Percentiles rank a stretch among this genome's conserved stretches.
These are phyloP conservation scores for Pleurotus sapidus DNA, from an alignment of 768 basidiomycete species.

Conservation along the genomic window DNA sequence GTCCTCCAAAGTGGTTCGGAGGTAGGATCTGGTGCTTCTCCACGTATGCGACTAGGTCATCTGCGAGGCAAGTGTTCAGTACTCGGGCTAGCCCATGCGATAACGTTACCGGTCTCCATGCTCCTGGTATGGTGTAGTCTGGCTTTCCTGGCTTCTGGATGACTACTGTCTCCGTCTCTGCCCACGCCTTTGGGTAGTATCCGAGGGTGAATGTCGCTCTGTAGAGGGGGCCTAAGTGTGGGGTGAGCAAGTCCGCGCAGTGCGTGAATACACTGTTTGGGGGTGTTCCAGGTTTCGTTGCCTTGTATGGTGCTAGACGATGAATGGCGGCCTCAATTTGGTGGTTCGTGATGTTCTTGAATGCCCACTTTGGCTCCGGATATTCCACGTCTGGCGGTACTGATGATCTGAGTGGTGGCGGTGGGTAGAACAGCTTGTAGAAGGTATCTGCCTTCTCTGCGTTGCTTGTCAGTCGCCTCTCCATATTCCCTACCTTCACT, in stretches of 20 bases:
- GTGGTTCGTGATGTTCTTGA: neutral
- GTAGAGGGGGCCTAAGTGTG: slow-evolving; percentile 16
- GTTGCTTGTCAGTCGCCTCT: neutral
- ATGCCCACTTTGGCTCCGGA: slow-evolving; percentile 7
- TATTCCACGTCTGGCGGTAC: slow-evolving; percentile 3
- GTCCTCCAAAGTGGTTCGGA: slow-evolving; percentile 22
- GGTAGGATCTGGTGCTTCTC: slow-evolving; percentile 21
- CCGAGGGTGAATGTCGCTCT: slow-evolving; percentile 24
- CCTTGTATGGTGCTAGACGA: slow-evolving; percentile 23
- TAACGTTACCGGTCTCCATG: slow-evolving; percentile 29
- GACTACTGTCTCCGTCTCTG: slow-evolving; percentile 21
- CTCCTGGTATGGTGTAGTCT: slow-evolving; percentile 27
- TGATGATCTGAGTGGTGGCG: slow-evolving; percentile 6
- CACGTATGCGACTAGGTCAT: slow-evolving; percentile 11
- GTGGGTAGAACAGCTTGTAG: slow-evolving; percentile 14
- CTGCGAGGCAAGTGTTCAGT: slow-evolving; percentile 9
- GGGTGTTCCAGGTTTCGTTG: slow-evolving; percentile 17
- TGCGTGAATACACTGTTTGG: slow-evolving; percentile 20
- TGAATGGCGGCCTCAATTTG: slow-evolving; percentile 11
- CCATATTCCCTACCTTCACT: neutral
- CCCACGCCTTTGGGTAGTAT: slow-evolving; percentile 25
- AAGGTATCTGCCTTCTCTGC: slow-evolving; percentile 2
- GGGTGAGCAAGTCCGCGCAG: slow-evolving; percentile 7
- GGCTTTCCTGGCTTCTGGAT: slow-evolving; percentile 33
- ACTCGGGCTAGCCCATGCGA: slow-evolving; percentile 13